These are phyloP conservation scores for Cordia subcordata DNA, from an alignment of 257 asterid genomes.

Conservation along the genomic window DNA sequence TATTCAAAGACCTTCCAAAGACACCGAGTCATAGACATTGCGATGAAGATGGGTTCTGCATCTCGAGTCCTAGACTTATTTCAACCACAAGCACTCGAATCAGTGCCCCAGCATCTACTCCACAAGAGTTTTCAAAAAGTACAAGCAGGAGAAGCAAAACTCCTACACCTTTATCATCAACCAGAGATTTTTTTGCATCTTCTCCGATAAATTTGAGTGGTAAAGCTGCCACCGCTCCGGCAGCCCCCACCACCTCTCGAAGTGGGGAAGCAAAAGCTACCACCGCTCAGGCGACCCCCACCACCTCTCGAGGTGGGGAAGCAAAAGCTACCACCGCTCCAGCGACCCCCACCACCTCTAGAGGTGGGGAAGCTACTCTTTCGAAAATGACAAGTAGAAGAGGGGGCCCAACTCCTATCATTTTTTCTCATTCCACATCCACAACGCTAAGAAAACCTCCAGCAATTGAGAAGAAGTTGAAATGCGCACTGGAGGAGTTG, in stretches of 20 bases:
- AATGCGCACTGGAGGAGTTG: conserved; percentile 86
- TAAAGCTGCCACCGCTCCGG: conserved; percentile 30
- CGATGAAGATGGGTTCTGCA: conserved; percentile 34
- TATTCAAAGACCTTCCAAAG: conserved; percentile 24
- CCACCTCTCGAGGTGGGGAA: conserved; percentile 31
- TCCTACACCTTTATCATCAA: conserved; percentile 15
- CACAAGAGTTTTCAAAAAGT: conserved; percentile 10
- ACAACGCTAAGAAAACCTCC: conserved; percentile 54
- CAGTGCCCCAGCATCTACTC: conserved; percentile 24
- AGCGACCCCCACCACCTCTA: conserved; percentile 39
- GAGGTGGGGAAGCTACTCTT: conserved; percentile 19
- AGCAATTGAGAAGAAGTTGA: conserved; percentile 60
- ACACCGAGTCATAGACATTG: conserved; percentile 23
- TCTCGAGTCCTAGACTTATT: conserved; percentile 60
- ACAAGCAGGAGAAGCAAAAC: conserved; percentile 25
- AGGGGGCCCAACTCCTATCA: conserved; percentile 37
- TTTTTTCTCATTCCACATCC: conserved; percentile 70
- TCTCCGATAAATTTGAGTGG: conserved; percentile 28
- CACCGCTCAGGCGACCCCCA: conserved; percentile 40
- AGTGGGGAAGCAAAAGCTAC: conserved; percentile 22
- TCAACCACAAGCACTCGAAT: conserved; percentile 59
- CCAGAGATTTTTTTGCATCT: conserved; percentile 22
- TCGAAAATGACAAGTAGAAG: conserved; percentile 42
- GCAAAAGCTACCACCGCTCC: conserved; percentile 32
- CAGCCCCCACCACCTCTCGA: conserved; percentile 39